Conservation (phyloP, 495 filamentous ascomycete genomes). For the Penicillium odoratum region DNA sequence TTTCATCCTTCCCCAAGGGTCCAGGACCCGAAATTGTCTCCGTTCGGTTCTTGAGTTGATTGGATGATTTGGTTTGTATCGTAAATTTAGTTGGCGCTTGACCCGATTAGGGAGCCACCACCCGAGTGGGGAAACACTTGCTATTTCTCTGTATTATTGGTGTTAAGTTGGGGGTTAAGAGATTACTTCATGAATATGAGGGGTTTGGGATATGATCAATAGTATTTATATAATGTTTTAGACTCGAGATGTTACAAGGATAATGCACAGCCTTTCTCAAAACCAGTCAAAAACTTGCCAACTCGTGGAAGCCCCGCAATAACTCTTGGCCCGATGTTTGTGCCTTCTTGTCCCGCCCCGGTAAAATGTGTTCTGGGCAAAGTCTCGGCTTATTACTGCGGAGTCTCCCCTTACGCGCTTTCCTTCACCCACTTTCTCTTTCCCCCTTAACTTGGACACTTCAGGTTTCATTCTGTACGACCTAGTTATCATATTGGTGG, state of each 20-base stretch:
- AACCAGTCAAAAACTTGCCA: neutral
- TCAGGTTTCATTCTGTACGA: neutral
- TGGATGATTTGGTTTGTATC: neutral
- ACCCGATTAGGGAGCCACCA: conserved; percentile 1
- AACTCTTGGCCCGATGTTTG: conserved; percentile 37
- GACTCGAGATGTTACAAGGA: neutral
- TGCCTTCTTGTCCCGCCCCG: conserved; percentile 35
- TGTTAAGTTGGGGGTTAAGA: too few relatives aligned
- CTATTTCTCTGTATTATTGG: too few relatives aligned
- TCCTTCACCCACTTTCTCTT: conserved; percentile 7
- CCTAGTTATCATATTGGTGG: conserved; percentile 1
- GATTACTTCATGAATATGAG: neutral
- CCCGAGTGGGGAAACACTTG: neutral
- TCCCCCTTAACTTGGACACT: neutral
- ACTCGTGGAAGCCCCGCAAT: conserved; percentile 13
- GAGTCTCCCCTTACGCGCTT: conserved; percentile 17
- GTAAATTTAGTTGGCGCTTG: conserved; percentile 2
- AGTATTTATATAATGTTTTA: neutral
- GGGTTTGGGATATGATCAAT: too few relatives aligned
- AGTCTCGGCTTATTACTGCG: conserved; percentile 36
- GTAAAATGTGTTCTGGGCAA: conserved; percentile 40
- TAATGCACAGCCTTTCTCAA: conserved; percentile 24
- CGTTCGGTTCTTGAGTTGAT: neutral
- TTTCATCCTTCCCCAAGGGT: neutral
- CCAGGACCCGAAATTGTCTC: neutral